Base-by-base conservation (phyloP, 116 monocot genomes). In the Posidonia oceanica region DNA sequence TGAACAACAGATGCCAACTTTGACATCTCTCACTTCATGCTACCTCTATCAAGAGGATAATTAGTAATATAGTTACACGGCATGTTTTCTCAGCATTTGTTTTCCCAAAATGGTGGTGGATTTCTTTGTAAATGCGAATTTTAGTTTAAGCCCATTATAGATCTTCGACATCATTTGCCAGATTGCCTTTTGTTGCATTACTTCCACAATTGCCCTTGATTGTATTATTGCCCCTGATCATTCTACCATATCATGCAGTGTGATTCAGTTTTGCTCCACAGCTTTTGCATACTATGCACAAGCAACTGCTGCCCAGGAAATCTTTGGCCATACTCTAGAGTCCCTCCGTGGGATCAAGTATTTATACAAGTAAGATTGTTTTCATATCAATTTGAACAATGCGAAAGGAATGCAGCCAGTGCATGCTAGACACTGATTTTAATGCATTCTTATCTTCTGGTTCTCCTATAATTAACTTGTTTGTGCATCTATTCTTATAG, bases 281-380 rank as follows among this genome's bases (percentile, higher is more conserved):
- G 87, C 98, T 51, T 98, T 98, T 78, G 87, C 69, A 55, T 98
- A 83, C 69, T 98, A 98, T 78, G 85, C 98, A 23, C 93, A 90
- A 83, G 93, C 98, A 67, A 98, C 98, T 64, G 90, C 98, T 61
- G 98, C 98, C 16, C 87, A 93, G 72, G 93, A 98, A 79, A 98
- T 98, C 76, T 98, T 98, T 76, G 98, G 98, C 54, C 98, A 98
- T 76, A 98, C 93, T 4, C 59, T 98, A 69, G 71, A 98, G 56
- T 98, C 93, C 72, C 84, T 98, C 37, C 87, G 90, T 52, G 98
- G 98, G 72, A 93, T 98, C 39, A 98, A 98, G 72, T 98, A 98
- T 72, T 87, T 98, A 4, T 98, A 90, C 80, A 98, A 90, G 98
- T 98, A 55, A 89, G 93, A 79, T 58, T 56, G 36, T 58, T 14